Evolutionary conservation across 257 asterid genomes (phyloP).

Genomic region (Primulina eburnea): DNA sequence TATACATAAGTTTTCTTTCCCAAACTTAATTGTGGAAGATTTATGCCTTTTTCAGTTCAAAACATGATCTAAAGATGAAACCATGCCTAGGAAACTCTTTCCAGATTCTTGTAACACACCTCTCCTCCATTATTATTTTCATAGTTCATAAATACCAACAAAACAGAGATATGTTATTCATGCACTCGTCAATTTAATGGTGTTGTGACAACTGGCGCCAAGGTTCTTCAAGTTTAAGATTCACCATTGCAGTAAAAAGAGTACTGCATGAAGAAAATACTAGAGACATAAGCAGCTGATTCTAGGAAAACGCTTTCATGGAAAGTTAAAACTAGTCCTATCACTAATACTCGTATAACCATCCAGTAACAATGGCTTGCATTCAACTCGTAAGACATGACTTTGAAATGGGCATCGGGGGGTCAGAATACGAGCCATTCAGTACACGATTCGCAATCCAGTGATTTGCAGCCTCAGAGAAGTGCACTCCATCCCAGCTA

Average conservation of each 20-base stretch:
- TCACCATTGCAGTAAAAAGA: not conserved
- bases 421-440: slow-evolving; percentile 40
- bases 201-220: not conserved
- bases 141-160: not conserved
- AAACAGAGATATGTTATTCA: too few relatives aligned
- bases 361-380: not conserved
- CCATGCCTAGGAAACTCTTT: not conserved
- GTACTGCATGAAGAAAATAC: too few relatives aligned
- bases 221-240: not conserved
- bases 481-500: slow-evolving; percentile 52
- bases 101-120: not conserved
- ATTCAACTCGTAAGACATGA: slow-evolving; percentile 39
- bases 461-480: slow-evolving; percentile 46
- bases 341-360: not conserved
- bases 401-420: slow-evolving; percentile 32
- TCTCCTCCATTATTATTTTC: too few relatives aligned
- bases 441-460: slow-evolving; percentile 41
- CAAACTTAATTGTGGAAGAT: too few relatives aligned
- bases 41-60: not conserved
- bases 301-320: not conserved
- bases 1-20: not conserved
- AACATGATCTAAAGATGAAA: not conserved
- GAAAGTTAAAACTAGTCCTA: not conserved
- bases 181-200: not conserved
- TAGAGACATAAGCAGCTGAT: not conserved